Evolutionary conservation across 2,329 filamentous ascomycete genomes (phyloP), one percentile per base, ranked within the genome.

Genomic region (Trichoderma oligosporum): DNA sequence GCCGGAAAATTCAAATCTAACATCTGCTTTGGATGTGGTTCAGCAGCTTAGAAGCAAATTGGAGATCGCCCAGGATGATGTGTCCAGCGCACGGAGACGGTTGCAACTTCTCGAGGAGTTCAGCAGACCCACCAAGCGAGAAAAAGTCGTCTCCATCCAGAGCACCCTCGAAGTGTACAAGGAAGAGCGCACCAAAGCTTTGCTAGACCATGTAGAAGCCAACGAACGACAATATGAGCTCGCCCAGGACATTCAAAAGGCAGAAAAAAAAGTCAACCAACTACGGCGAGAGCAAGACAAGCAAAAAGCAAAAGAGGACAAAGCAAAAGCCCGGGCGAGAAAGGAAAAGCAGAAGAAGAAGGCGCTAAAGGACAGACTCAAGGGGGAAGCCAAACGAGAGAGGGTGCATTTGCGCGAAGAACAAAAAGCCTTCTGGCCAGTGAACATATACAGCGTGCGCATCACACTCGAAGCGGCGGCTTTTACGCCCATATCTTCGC

Each of bases 361-460:
- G 47, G 63, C 72, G 35, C 72, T 72, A 58, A 67, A 71, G 22
- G 45, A 62, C 8, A 73, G 71, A 1, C 71, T 73, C 41, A 66
- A 70, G 35, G 66, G 64, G 4, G 74, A 78, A 65, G 65, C 64
- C 5, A 35, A 22, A 1, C 73, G 73, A 56, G 79, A 82, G 63
- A 78, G 76, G 63, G 35, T 57, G 7, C 73, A 79, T 35, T 63
- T 81, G 41, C 74, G 71, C 29, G 64, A 62, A 12, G 77, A 82
- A 63, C 67, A 72, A 42, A 67, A 74, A 48, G 66, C 66, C 1
- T 81, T 79, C 62, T 82, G 79, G 79, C 76, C 79, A 1, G 74
- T 72, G 48, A 68, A 69, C 18, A 76, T 75, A 63, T 80, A 80
- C 64, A 67, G 70, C 5, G 72, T 82, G 39, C 76, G 71, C 14